These are phyloP conservation scores for Manihot esculenta DNA, from an alignment of 441 rosid species.

Conservation along the genomic window DNA sequence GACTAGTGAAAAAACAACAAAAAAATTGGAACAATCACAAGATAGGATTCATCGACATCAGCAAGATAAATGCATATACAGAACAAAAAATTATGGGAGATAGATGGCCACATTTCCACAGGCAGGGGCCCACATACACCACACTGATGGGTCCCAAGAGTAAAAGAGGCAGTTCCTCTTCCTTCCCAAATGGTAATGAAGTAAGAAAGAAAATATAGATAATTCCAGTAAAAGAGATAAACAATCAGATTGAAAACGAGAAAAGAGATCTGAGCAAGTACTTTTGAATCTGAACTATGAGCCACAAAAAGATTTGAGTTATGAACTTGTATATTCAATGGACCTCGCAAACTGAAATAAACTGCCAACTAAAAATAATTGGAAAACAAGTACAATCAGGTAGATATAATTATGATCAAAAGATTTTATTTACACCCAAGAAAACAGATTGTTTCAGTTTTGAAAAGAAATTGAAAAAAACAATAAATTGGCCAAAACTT, in stretches of 20 bases:
- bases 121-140: neutral
- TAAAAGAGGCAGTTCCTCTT: neutral
- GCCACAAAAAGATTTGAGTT: neutral
- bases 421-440: neutral
- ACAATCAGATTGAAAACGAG: neutral
- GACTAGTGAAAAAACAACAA: neutral
- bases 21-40: neutral
- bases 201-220: neutral
- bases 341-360: neutral
- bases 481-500: too few relatives aligned
- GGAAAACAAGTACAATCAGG: neutral
- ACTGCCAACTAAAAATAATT: too few relatives aligned
- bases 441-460: neutral
- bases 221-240: neutral
- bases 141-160: neutral
- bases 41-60: neutral
- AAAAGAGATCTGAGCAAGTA: neutral
- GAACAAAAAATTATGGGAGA: neutral
- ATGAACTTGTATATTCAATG: neutral
- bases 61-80: neutral
- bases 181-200: neutral
- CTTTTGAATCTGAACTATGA: neutral
- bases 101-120: neutral
- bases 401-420: neutral
- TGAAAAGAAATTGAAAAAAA: neutral